phyloP scores from a whole-genome alignment of 2,329 filamentous ascomycete genomes.

The Lasiodiplodia theobromae region DNA sequence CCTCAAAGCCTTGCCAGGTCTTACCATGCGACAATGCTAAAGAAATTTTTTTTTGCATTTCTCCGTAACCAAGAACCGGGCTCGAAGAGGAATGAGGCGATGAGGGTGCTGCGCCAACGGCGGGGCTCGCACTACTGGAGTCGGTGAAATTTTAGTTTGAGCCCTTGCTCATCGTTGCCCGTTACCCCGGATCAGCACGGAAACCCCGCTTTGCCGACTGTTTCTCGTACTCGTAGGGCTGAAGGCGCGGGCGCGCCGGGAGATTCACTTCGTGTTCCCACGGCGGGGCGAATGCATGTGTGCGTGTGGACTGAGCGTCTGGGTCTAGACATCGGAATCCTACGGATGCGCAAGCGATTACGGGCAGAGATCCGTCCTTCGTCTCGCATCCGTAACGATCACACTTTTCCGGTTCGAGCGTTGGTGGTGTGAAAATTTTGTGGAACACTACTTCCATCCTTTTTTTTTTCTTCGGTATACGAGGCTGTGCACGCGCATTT shows the following conservation, averaged over 20 bases:
- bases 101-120: too few species aligned
- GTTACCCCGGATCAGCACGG: not conserved
- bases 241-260: not conserved
- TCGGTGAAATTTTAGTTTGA: not conserved
- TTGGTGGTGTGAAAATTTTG: conserved; percentile 1
- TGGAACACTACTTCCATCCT: not conserved
- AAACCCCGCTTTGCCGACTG: not conserved
- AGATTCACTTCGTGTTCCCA: not conserved
- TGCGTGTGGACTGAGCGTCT: not conserved
- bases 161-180: not conserved
- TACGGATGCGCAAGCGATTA: not conserved
- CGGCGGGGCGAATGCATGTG: not conserved
- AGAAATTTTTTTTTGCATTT: not conserved
- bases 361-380: not conserved
- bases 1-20: not conserved
- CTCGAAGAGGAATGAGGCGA: not conserved
- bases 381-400: not conserved
- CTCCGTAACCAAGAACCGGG: not conserved
- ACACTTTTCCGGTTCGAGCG: not conserved
- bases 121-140: too few species aligned
- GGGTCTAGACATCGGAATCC: not conserved
- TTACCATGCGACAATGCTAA: not conserved
- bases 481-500: not conserved
- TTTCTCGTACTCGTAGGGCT: not conserved
- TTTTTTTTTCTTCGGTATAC: not conserved